Conservation (phyloP, 148 eudicot species). For the Chenopodium album region DNA sequence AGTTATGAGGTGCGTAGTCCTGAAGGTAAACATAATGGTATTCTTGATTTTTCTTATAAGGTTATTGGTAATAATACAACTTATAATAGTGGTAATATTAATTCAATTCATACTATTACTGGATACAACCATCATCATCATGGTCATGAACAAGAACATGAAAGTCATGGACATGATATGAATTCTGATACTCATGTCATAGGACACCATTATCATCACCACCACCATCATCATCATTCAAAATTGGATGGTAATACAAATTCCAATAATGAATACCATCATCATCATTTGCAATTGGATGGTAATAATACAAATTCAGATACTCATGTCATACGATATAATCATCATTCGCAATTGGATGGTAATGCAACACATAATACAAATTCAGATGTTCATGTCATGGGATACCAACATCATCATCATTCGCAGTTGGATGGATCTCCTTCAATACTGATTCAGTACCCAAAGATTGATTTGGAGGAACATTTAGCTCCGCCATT, state of each 20-base stretch:
- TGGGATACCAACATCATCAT: constrained; percentile 8
- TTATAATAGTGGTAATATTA: neutral
- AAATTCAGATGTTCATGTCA: constrained; percentile 1
- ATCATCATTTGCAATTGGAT: neutral
- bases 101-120: neutral
- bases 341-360: neutral
- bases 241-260: no score
- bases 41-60: constrained; percentile 44
- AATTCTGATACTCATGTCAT: no score
- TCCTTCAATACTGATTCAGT: constrained; percentile 10
- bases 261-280: neutral
- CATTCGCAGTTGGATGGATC: neutral
- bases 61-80: neutral
- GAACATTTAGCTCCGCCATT: neutral
- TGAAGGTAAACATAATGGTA: constrained; percentile 45
- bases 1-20: constrained; percentile 39
- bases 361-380: neutral
- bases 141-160: no score
- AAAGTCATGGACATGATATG: no score
- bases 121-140: neutral
- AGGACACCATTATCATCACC: no score
- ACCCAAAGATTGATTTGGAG: constrained; percentile 27
- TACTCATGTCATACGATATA: constrained; percentile 1
- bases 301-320: neutral
- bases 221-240: no score